These are phyloP conservation scores for Mycena sanguinolenta DNA, from an alignment of 768 basidiomycete genomes.

Conservation along the genomic window DNA sequence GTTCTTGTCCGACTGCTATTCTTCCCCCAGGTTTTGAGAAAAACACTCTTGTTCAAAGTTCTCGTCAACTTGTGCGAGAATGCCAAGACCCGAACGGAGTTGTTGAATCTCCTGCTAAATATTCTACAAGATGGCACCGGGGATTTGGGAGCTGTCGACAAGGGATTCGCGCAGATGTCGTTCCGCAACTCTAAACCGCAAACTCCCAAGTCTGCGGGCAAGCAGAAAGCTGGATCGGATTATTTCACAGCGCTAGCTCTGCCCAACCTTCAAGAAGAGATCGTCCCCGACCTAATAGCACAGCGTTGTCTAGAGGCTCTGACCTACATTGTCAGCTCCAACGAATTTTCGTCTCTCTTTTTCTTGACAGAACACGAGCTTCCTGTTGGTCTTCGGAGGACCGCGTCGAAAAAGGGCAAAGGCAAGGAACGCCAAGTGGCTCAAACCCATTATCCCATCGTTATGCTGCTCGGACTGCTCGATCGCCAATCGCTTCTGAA, in stretches of 20 bases:
- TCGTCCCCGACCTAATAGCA: conserved; percentile 92
- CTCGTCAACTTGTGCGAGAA: conserved; percentile 98
- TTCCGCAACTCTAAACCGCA: conserved; percentile 69
- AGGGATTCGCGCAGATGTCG: conserved; percentile 93
- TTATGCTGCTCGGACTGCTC: conserved; percentile 87
- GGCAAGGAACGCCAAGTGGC: conserved; percentile 91
- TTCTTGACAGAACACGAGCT: conserved; percentile 97
- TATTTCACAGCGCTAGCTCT: conserved; percentile 63
- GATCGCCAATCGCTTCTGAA: conserved; percentile 89
- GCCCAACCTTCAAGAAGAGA: conserved; percentile 74
- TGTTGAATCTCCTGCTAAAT: conserved; percentile 94
- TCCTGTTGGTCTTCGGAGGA: conserved; percentile 79
- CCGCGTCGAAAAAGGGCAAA: conserved; percentile 88
- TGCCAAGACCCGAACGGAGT: conserved; percentile 87
- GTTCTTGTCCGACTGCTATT: conserved; percentile 93
- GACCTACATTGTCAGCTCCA: conserved; percentile 87
- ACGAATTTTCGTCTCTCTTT: conserved; percentile 88
- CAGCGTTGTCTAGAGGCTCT: conserved; percentile 95
- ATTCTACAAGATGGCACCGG: conserved; percentile 96
- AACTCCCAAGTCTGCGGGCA: conserved; percentile 72
- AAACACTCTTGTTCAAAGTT: conserved; percentile 87
- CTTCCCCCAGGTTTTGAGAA: conserved; percentile 93
- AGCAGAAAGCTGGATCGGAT: conserved; percentile 75
- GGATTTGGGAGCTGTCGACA: conserved; percentile 92
- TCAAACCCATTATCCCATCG: conserved; percentile 91